Conservation (phyloP, 2,329 filamentous ascomycete species). For the Podosphaera aphanis region DNA sequence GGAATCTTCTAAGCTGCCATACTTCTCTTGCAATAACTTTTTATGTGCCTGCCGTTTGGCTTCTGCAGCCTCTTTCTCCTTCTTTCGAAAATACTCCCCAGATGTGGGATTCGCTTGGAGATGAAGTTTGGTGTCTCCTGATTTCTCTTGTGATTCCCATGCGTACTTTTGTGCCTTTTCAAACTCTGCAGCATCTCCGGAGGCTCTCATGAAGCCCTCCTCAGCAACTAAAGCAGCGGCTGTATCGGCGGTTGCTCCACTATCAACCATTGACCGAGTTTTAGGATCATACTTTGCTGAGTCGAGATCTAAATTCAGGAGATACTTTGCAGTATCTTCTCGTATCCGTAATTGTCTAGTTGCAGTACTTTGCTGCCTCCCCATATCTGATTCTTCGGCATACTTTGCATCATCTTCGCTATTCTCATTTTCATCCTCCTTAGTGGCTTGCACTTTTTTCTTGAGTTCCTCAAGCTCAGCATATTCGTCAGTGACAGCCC, state of each 20-base stretch:
- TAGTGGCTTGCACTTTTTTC: conserved; percentile 24
- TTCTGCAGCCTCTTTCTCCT: conserved; percentile 51
- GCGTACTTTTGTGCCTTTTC: conserved; percentile 74
- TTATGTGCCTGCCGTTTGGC: conserved; percentile 42
- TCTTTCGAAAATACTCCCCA: conserved; percentile 63
- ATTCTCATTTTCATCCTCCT: conserved; percentile 25
- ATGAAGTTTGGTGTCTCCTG: conserved; percentile 59
- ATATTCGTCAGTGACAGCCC: conserved; percentile 69
- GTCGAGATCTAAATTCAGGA: conserved; percentile 83
- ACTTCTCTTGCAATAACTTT: conserved; percentile 55
- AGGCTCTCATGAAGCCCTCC: conserved; percentile 71
- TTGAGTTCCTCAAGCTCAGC: conserved; percentile 61
- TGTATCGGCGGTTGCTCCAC: conserved; percentile 56
- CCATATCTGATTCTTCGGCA: conserved; percentile 92
- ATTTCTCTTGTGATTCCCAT: conserved; percentile 81
- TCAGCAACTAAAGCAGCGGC: conserved; percentile 70
- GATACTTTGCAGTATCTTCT: conserved; percentile 92
- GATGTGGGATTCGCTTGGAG: conserved; percentile 91
- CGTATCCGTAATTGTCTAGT: conserved; percentile 76
- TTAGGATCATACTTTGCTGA: conserved; percentile 97
- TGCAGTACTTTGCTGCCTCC: conserved; percentile 70
- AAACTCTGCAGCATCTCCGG: conserved; percentile 82
- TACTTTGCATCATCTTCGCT: conserved; percentile 48
- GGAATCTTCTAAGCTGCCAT: conserved; percentile 42
- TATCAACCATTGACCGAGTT: conserved; percentile 72